phyloP scores from a whole-genome alignment of 805 yeast species.

The Candida verbasci region DNA sequence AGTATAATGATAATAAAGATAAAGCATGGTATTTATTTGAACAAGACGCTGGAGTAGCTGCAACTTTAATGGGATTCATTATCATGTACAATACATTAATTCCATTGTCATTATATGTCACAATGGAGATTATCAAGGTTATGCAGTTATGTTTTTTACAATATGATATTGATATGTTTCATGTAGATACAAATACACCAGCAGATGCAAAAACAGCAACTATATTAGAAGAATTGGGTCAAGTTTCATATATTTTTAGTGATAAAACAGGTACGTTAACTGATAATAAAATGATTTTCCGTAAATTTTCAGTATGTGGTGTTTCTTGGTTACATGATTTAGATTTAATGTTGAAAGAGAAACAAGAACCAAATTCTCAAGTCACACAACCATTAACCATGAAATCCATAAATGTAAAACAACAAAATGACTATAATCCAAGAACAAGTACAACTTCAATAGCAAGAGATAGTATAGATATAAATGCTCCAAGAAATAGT shows the following conservation, averaged over 20 bases:
- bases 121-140: constrained; percentile 92
- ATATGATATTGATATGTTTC: constrained; percentile 94
- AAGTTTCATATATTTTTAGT: constrained; percentile 89
- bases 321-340: constrained; percentile 83
- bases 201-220: constrained; percentile 95
- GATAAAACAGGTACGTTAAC: constrained; percentile 98
- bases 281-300: constrained; percentile 88
- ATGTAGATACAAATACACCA: constrained; percentile 76
- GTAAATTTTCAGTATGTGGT: constrained; percentile 86
- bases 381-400: too few relatives aligned
- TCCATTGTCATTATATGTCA: constrained; percentile 90
- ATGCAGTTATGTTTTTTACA: constrained; percentile 79
- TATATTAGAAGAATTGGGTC: constrained; percentile 93
- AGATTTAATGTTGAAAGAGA: constrained; percentile 33
- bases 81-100: constrained; percentile 97
- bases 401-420: too few relatives aligned
- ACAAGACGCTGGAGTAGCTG: constrained; percentile 77
- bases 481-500: constrained; percentile 13
- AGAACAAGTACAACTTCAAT: constrained; percentile 28
- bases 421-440: constrained; percentile 13
- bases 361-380: constrained; percentile 8
- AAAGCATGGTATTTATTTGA: constrained; percentile 68
- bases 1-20: constrained; percentile 36
- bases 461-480: constrained; percentile 32
- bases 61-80: constrained; percentile 91